Evolutionary conservation across 148 eudicot genomes (phyloP).

Genomic region (Chenopodium suecicum): DNA sequence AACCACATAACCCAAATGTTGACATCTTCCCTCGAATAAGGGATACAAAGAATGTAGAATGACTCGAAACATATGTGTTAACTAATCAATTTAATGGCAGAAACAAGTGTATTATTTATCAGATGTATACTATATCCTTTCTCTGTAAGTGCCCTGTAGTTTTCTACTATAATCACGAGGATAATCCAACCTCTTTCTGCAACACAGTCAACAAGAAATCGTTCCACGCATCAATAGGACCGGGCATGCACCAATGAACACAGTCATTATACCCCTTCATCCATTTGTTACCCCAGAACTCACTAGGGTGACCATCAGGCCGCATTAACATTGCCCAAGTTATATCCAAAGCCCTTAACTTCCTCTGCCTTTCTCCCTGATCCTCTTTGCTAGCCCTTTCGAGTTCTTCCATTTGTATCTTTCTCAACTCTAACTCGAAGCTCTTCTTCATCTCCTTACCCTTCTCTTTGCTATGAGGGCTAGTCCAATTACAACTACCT

Average conservation of each 20-base stretch:
- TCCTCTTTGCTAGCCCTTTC: slow-evolving; percentile 35
- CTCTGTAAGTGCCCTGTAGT: slow-evolving; percentile 23
- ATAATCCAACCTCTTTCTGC: slow-evolving; percentile 20
- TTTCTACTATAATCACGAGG: background rate
- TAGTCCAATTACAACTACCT: slow-evolving; percentile 59
- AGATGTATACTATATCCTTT: slow-evolving; percentile 15
- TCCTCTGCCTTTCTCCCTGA: slow-evolving; percentile 28
- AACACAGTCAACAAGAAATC: slow-evolving; percentile 57
- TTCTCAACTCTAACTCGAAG: slow-evolving; percentile 37
- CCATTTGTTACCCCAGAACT: slow-evolving; percentile 57
- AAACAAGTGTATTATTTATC: background rate
- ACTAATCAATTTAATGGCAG: background rate
- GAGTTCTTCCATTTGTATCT: slow-evolving; percentile 45
- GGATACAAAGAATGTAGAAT: background rate
- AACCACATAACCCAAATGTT: background rate
- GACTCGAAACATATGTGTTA: background rate
- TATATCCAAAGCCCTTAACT: slow-evolving; percentile 55
- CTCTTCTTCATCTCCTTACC: slow-evolving; percentile 4
- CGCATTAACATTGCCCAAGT: slow-evolving; percentile 57
- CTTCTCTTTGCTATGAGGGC: slow-evolving; percentile 35
- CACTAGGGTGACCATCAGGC: slow-evolving; percentile 69
- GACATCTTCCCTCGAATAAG: background rate
- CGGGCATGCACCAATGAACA: slow-evolving; percentile 83
- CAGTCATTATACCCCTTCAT: slow-evolving; percentile 74
- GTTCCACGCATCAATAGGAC: slow-evolving; percentile 74